A percentile compares a stretch with the other conserved stretches of the same genome.
phyloP scores from a whole-genome alignment of 2,329 filamentous ascomycete genomes.

The Colletotrichum incanum region DNA sequence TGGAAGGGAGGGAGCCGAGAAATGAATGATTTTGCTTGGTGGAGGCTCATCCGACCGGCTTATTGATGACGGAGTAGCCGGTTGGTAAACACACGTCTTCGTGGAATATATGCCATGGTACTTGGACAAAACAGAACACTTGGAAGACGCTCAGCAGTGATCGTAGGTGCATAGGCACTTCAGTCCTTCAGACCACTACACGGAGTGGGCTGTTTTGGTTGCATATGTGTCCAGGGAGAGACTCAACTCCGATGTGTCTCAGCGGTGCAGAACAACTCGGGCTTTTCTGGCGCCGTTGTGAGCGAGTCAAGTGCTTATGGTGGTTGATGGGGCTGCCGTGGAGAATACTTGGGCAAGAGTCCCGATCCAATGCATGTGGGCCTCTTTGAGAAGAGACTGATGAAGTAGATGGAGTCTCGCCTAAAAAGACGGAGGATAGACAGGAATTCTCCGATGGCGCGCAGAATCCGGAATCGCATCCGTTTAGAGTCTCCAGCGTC shows the following conservation, averaged over 20 bases:
- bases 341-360: background rate
- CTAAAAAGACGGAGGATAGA: background rate
- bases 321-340: background rate
- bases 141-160: background rate
- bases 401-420: too few species aligned
- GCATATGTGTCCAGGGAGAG: background rate
- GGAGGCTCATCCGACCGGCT: background rate
- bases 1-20: background rate
- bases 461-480: background rate
- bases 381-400: too few species aligned
- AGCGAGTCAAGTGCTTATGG: slow-evolving; percentile 9
- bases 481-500: background rate
- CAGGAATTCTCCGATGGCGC: background rate
- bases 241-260: background rate
- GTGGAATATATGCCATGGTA: too few species aligned
- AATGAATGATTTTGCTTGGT: background rate
- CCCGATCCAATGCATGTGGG: background rate
- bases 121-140: too few species aligned
- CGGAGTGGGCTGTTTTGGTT: background rate
- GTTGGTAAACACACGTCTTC: background rate
- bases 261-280: slow-evolving; percentile 1
- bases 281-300: background rate
- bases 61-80: background rate
- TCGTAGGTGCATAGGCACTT: background rate
- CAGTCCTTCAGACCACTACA: too few species aligned